phyloP scores from a whole-genome alignment of 306 rosid species.

The Cucurbita ficifolia region DNA sequence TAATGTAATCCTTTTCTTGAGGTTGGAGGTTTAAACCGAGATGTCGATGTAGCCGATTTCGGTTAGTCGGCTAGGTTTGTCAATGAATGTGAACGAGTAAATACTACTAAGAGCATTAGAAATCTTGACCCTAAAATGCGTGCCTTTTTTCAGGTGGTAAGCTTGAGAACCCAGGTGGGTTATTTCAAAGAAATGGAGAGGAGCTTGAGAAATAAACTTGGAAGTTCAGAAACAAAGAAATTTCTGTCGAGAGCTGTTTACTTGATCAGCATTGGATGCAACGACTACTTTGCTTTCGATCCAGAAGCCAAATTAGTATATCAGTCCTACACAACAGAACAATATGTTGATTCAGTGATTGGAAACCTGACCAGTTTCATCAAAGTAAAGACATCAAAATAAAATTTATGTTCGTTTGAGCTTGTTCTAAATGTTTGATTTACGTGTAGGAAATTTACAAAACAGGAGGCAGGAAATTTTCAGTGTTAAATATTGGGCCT shows the following conservation, averaged over 20 bases:
- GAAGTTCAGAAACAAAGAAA: conserved; percentile 5
- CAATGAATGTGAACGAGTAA: too few species aligned
- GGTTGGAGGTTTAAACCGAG: too few species aligned
- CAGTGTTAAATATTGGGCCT: not conserved
- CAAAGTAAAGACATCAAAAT: conserved; percentile 6
- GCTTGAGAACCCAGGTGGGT: conserved; percentile 12
- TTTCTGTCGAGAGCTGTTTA: conserved; percentile 16
- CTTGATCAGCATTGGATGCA: conserved; percentile 16
- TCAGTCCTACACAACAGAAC: not conserved
- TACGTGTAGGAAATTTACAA: conserved; percentile 11
- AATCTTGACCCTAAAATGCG: too few species aligned
- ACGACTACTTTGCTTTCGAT: conserved; percentile 11
- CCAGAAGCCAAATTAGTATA: not conserved
- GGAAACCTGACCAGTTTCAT: conserved; percentile 18
- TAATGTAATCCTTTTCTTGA: too few species aligned
- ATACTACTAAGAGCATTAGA: too few species aligned
- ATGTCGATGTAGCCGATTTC: too few species aligned
- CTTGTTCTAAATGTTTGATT: not conserved
- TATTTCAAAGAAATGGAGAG: conserved; percentile 9
- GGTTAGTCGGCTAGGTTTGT: too few species aligned
- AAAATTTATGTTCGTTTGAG: not conserved
- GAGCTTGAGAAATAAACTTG: conserved; percentile 3
- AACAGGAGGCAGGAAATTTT: conserved; percentile 26
- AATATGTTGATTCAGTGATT: conserved; percentile 15
- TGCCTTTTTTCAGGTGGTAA: conserved; percentile 8